Evolutionary conservation across 257 asterid genomes (phyloP), one percentile per base, ranked within the genome.

Genomic region (Nicotiana undulata): DNA sequence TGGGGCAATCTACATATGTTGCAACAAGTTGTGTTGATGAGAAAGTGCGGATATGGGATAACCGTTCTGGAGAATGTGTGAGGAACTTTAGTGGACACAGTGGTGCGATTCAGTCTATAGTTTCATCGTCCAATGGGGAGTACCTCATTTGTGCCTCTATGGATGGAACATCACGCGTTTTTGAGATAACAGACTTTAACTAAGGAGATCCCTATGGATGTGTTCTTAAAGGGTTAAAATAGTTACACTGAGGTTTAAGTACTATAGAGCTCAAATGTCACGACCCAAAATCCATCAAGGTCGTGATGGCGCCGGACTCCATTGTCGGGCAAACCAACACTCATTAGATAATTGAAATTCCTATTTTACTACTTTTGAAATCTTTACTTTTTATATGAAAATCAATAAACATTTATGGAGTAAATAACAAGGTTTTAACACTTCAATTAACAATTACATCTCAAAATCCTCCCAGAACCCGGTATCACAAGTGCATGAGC

Each of bases 11-110:
- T 7, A 88, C 88, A 83, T 88, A 80, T 75, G 77, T 92, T 79
- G 95, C 95, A 64, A 89, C 92, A 0, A 97, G 98, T 32, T 77
- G 91, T 51, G 84, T 84, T 49, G 98, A 90, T 65, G 98, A 98
- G 58, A 91, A 91, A 83, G 85, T 93, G 40, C 84, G 93, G 12
- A 46, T 93, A 63, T 95, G 98, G 97, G 94, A 95, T 81, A 88
- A 95, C 83, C 90, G 89, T 7, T 93, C 98, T 0, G 97, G 98
- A 75, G 85, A 86, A 32, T 86, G 92, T 75, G 90, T 80, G 15
- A 93, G 80, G 85, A 66, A 83, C 46, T 86, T 91, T 9, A 65
- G 85, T 9, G 97, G 99, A 22, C 98, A 95, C 56, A 56, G 84
- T 0, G 84, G 78, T 81, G 89, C 90, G 15, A 77, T 95, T 84